Evolutionary conservation across 2,329 filamentous ascomycete genomes (phyloP).

Genomic region (Fusarium paranaense): DNA sequence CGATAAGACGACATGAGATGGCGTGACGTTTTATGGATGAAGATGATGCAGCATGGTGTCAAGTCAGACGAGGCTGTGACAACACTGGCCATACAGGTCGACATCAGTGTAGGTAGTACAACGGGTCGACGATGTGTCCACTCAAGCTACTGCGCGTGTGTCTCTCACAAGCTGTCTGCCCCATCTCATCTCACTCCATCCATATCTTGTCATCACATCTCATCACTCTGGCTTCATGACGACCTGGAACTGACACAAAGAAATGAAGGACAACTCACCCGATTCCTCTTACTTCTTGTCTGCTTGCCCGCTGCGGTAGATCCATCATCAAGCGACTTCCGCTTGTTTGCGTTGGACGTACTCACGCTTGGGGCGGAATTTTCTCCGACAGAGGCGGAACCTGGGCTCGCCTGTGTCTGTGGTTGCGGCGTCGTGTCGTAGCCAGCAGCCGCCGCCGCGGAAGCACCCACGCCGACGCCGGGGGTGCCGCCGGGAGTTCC

Average conservation of each 20-base stretch:
- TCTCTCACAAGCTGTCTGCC: conserved; percentile 1
- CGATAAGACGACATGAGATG: background rate
- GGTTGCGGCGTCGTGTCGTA: conserved; percentile 49
- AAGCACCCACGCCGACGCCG: conserved; percentile 36
- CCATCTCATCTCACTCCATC: conserved; percentile 9
- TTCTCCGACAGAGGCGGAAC: conserved; percentile 59
- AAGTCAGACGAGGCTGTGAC: background rate
- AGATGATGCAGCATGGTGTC: background rate
- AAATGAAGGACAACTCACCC: conserved; percentile 55
- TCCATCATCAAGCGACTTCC: conserved; percentile 57
- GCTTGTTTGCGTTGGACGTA: conserved; percentile 47
- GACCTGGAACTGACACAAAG: conserved; percentile 8
- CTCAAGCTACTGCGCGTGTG: background rate
- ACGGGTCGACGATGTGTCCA: background rate
- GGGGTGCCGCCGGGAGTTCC: conserved; percentile 34
- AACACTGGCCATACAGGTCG: background rate
- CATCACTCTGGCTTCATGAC: conserved; percentile 2
- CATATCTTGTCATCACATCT: background rate
- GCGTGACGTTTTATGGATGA: background rate
- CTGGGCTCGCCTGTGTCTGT: conserved; percentile 49
- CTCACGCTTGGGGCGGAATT: conserved; percentile 58
- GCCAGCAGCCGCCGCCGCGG: conserved; percentile 46
- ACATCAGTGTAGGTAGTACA: conserved; percentile 19
- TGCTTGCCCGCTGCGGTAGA: conserved; percentile 54
- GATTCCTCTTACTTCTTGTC: conserved; percentile 70